Evolutionary conservation across 1,139 yeast species (phyloP).

Genomic region (Candida sanyaensis): DNA sequence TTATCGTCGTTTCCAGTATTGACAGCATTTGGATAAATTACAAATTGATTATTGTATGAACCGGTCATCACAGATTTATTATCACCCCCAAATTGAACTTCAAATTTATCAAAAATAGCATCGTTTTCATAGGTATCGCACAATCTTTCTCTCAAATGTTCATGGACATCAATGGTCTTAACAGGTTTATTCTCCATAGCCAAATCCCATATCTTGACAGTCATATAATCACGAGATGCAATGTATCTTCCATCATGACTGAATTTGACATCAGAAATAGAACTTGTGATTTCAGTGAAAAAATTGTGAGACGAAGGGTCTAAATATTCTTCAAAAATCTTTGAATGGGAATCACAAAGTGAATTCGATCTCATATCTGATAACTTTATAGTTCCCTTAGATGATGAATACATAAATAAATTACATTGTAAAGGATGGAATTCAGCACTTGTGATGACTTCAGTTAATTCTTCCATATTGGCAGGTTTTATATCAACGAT

Average conservation of each 20-base stretch:
- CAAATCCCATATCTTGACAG: constrained; percentile 97
- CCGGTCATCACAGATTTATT: constrained; percentile 95
- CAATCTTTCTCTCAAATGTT: constrained; percentile 86
- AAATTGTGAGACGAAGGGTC: constrained; percentile 94
- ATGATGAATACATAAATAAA: constrained; percentile 93
- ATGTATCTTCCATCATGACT: constrained; percentile 91
- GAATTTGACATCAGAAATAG: constrained; percentile 92
- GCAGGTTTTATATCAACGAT: constrained; percentile 98
- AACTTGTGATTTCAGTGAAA: constrained; percentile 95
- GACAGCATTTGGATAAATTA: constrained; percentile 89
- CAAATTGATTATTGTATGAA: constrained; percentile 93
- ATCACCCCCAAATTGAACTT: constrained; percentile 94
- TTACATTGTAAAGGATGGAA: constrained; percentile 95
- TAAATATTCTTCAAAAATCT: constrained; percentile 87
- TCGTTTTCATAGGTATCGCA: constrained; percentile 98
- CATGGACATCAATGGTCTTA: constrained; percentile 93
- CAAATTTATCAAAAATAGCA: constrained; percentile 97
- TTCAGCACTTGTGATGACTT: constrained; percentile 97
- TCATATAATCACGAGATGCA: constrained; percentile 94
- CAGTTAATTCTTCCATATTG: constrained; percentile 98
- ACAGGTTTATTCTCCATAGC: constrained; percentile 96
- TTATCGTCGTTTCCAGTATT: constrained; percentile 10
- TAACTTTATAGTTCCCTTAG: constrained; percentile 93
- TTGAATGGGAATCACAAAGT: constrained; percentile 87
- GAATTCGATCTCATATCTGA: constrained; percentile 98